A percentile compares a stretch with the other conserved stretches of the same genome.
phyloP scores from a whole-genome alignment of 2,329 filamentous ascomycete genomes.

The Colletotrichum brevisporum region DNA sequence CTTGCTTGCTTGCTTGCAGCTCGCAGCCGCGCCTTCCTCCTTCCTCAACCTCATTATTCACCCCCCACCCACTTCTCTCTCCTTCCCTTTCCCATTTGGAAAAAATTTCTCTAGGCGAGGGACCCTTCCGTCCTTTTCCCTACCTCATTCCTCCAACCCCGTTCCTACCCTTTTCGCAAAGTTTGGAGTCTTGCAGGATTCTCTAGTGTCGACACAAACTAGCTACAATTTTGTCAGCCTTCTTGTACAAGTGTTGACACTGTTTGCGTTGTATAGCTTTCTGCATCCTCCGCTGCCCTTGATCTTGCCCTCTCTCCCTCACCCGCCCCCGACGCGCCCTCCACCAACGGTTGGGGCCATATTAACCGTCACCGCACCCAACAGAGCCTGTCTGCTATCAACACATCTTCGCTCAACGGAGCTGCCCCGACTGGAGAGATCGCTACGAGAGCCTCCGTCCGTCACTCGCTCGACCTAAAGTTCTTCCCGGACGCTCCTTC shows the following conservation, averaged over 20 bases:
- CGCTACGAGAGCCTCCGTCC: constrained; percentile 62
- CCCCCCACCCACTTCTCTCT: constrained; percentile 13
- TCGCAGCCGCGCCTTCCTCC: background rate
- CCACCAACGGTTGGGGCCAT: constrained; percentile 70
- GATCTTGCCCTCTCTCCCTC: constrained; percentile 82
- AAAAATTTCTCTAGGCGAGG: background rate
- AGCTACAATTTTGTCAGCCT: constrained; percentile 42
- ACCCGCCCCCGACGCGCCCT: constrained; percentile 69
- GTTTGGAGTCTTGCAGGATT: constrained; percentile 30
- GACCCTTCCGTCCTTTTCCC: constrained; percentile 9
- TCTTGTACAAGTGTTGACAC: constrained; percentile 48
- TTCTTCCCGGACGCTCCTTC: constrained; percentile 62
- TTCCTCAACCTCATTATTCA: constrained; percentile 30
- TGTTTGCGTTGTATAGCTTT: constrained; percentile 70
- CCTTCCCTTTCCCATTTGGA: background rate
- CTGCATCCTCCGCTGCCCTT: constrained; percentile 83
- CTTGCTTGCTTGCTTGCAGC: background rate
- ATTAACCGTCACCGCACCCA: constrained; percentile 79
- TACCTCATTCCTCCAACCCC: constrained; percentile 22
- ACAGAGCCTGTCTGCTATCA: constrained; percentile 68
- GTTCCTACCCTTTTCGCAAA: constrained; percentile 10
- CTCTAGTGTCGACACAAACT: constrained; percentile 25
- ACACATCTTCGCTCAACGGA: constrained; percentile 54
- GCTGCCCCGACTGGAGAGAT: constrained; percentile 59
- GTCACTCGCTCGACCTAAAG: constrained; percentile 71